A percentile compares a stretch with the other conserved stretches of the same genome.
Evolutionary conservation across 495 filamentous ascomycete species (phyloP).

Genomic region (Podospora anserina): DNA sequence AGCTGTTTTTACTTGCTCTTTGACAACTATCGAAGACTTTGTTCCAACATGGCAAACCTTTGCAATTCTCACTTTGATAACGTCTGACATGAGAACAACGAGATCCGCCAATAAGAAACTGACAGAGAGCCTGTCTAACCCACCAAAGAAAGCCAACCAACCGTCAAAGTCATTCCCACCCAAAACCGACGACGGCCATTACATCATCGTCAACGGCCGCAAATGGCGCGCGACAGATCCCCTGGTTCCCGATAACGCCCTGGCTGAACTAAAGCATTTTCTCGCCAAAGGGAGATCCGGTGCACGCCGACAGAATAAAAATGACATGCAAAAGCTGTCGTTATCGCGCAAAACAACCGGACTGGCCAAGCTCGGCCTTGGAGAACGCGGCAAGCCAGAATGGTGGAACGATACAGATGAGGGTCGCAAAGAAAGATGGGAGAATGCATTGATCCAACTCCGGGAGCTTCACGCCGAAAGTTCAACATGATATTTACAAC

Average conservation of each 20-base stretch:
- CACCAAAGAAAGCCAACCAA: not conserved
- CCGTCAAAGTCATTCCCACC: not conserved
- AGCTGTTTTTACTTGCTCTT: not conserved
- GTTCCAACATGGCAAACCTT: no score
- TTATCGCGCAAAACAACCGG: slow-evolving; percentile 5
- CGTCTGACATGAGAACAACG: not conserved
- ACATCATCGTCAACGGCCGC: slow-evolving; percentile 15
- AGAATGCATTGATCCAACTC: slow-evolving; percentile 9
- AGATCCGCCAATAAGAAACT: not conserved
- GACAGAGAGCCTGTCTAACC: not conserved
- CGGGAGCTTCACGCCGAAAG: not conserved
- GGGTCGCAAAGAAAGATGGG: slow-evolving; percentile 15
- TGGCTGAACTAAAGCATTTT: slow-evolving; percentile 16
- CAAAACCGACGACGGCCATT: slow-evolving; percentile 16
- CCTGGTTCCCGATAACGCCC: slow-evolving; percentile 4
- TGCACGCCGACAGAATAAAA: not conserved
- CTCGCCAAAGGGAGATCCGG: slow-evolving; percentile 14
- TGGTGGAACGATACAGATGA: slow-evolving; percentile 22
- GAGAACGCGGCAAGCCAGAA: slow-evolving; percentile 21
- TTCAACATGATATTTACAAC: not conserved
- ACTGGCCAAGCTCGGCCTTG: slow-evolving; percentile 12
- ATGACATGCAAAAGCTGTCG: not conserved
- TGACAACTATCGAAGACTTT: no score
- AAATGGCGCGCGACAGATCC: slow-evolving; percentile 21
- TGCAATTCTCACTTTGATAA: no score